Percentiles rank a stretch among this genome's conserved stretches.
Conservation (phyloP, 1,284 basidiomycete species). For the Leccinum subatratum region DNA sequence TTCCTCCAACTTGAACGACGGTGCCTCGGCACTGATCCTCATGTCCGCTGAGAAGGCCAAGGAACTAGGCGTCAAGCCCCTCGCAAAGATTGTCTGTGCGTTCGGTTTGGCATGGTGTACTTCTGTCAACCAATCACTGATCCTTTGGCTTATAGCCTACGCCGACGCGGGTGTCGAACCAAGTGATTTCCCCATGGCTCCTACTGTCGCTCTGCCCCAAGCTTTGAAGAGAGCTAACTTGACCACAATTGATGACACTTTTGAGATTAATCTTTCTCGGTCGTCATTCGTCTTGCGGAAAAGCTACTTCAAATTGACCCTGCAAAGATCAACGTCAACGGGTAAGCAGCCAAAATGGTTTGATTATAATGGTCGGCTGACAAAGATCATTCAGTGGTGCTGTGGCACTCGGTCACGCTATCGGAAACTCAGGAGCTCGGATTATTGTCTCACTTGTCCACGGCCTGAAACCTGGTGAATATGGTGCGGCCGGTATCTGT, state of each 20-base stretch:
- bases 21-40: conserved; percentile 92
- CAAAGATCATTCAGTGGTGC: conserved; percentile 59
- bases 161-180: conserved; percentile 96
- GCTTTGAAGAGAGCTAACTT: conserved; percentile 88
- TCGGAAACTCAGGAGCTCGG: conserved; percentile 92
- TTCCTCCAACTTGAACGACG: conserved; percentile 93
- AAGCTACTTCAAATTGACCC: conserved; percentile 82
- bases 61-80: conserved; percentile 82
- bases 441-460: conserved; percentile 95
- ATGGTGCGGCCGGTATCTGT: conserved; percentile 96
- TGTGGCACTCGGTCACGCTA: conserved; percentile 90
- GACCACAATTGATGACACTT: conserved; percentile 82
- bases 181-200: conserved; percentile 95
- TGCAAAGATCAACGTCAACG: conserved; percentile 88
- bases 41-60: conserved; percentile 89
- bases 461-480: conserved; percentile 89
- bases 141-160: conserved; percentile 58
- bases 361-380: conserved; percentile 15
- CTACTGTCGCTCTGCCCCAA: conserved; percentile 84
- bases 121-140: conserved; percentile 15
- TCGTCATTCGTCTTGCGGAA: conserved; percentile 88
- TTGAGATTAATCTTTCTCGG: conserved; percentile 98
- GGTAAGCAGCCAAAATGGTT: conserved; percentile 44
- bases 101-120: conserved; percentile 12
- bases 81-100: conserved; percentile 88